Conservation (phyloP, 1,284 basidiomycete genomes). For the Entoloma clypeatum region DNA sequence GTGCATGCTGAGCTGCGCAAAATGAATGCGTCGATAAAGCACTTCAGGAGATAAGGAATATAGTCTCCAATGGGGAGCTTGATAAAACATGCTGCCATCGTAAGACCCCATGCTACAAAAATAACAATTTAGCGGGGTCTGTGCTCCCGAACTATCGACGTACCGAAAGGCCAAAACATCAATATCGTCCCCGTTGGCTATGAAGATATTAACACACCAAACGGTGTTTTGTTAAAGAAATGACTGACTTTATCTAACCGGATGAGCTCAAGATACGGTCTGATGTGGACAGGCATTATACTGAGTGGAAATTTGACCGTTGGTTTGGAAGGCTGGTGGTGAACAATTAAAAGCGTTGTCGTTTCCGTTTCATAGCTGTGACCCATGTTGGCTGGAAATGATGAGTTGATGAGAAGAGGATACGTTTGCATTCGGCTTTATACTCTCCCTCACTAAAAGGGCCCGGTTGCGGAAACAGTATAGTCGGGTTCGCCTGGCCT, state of each 20-base stretch:
- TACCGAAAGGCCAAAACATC: conserved; percentile 52
- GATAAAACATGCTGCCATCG: conserved; percentile 35
- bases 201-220: background rate
- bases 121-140: background rate
- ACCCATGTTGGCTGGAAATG: conserved; percentile 20
- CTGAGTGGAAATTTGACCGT: conserved; percentile 29
- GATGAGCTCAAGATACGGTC: conserved; percentile 48
- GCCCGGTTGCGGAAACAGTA: no score
- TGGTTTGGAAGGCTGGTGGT: conserved; percentile 14
- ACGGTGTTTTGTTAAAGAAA: conserved; percentile 1
- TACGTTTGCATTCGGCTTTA: no score
- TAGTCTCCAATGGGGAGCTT: conserved; percentile 27
- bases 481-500: no score
- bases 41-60: conserved; percentile 25
- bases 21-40: conserved; percentile 33
- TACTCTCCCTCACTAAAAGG: no score
- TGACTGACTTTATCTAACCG: conserved; percentile 45
- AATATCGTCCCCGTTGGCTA: conserved; percentile 43
- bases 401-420: background rate
- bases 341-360: conserved; percentile 26
- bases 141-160: conserved; percentile 6
- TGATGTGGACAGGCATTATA: conserved; percentile 27
- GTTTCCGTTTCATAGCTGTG: conserved; percentile 23
- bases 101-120: conserved; percentile 38
- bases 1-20: conserved; percentile 45